These are phyloP conservation scores for Streptanthus diversifolius DNA, from an alignment of 345 rosid genomes.

Conservation along the genomic window DNA sequence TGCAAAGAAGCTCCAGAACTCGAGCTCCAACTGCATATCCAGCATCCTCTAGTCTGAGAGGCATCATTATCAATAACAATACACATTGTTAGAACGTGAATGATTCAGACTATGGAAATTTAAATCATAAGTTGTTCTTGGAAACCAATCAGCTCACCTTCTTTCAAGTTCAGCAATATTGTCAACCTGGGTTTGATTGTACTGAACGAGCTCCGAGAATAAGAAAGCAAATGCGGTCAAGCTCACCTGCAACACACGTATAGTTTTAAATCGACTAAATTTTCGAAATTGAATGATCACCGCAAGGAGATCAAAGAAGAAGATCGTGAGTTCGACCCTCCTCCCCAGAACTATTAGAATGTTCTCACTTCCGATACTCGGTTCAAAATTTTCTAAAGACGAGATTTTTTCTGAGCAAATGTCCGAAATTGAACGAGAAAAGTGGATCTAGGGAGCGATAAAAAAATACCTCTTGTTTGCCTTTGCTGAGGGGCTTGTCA, in stretches of 20 bases:
- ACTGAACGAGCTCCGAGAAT: conserved; percentile 91
- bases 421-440: neutral
- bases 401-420: conserved; percentile 8
- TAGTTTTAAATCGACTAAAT: neutral
- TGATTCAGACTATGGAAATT: neutral
- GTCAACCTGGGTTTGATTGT: conserved; percentile 94
- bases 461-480: conserved; percentile 81
- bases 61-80: conserved; percentile 2
- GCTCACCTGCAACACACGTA: conserved; percentile 48
- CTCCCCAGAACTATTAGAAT: neutral
- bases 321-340: neutral
- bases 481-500: conserved; percentile 94
- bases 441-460: conserved; percentile 4
- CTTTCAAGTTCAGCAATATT: conserved; percentile 92
- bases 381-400: neutral
- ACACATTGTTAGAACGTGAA: neutral
- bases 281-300: neutral
- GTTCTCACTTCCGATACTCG: conserved; percentile 12
- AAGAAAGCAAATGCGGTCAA: conserved; percentile 51
- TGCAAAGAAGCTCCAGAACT: conserved; percentile 86
- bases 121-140: neutral
- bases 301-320: neutral
- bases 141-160: conserved; percentile 44
- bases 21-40: conserved; percentile 92
- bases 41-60: conserved; percentile 84